phyloP scores from a whole-genome alignment of 129 eudicot genomes.

The Daucus carota region DH1_v3.0 NC_030385.2:35361001-35361500 shows the following conservation, averaged over 20 bases:
- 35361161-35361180: conserved; percentile 80
- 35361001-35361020: conserved; percentile 88
- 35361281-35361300: conserved; percentile 74
- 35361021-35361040: conserved; percentile 73
- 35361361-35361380: conserved; percentile 81
- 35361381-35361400: conserved; percentile 72
- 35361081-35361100: conserved; percentile 48
- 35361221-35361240: conserved; percentile 47
- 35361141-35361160: conserved; percentile 67
- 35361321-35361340: conserved; percentile 69
- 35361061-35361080: conserved; percentile 83
- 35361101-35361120: conserved; percentile 50
- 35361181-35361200: conserved; percentile 74
- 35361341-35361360: conserved; percentile 55
- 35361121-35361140: conserved; percentile 45
- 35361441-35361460: conserved; percentile 57
- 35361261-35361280: conserved; percentile 49
- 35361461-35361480: conserved; percentile 76
- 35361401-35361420: conserved; percentile 57
- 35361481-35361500: conserved; percentile 92
- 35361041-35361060: conserved; percentile 86
- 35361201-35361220: conserved; percentile 64
- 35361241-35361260: conserved; percentile 54
- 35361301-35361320: conserved; percentile 66
- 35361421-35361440: conserved; percentile 44